Evolutionary conservation across 2,329 filamentous ascomycete species (phyloP).

Genomic region (Calonectria pseudoreteaudii): DNA sequence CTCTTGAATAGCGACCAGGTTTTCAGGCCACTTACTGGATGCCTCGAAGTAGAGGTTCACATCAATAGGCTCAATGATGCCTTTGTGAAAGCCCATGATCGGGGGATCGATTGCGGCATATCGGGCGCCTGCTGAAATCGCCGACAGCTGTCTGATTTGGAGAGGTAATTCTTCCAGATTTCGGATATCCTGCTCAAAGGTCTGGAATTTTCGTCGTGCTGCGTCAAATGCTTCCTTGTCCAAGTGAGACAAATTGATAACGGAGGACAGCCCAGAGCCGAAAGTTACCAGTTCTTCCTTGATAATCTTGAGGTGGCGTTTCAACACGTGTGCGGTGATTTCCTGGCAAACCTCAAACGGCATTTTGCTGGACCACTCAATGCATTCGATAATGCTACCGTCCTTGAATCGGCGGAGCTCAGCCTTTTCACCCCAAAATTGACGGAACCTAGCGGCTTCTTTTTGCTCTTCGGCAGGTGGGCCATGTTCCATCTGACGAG

Average conservation of each 20-base stretch:
- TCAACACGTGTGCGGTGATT: constrained; percentile 79
- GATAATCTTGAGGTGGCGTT: constrained; percentile 73
- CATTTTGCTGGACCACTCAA: constrained; percentile 81
- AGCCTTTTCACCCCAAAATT: constrained; percentile 95
- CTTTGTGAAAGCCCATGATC: constrained; percentile 56
- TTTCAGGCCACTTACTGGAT: constrained; percentile 93
- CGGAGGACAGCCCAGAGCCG: constrained; percentile 62
- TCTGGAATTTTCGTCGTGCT: constrained; percentile 76
- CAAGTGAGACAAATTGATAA: constrained; percentile 59
- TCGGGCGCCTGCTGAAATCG: constrained; percentile 78
- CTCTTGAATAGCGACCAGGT: constrained; percentile 89
- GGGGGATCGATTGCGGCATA: constrained; percentile 71
- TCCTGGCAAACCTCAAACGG: constrained; percentile 79
- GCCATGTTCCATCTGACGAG: constrained; percentile 86
- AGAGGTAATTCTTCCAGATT: constrained; percentile 85
- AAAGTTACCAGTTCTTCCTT: constrained; percentile 65
- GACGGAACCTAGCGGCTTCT: constrained; percentile 83
- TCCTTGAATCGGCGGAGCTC: constrained; percentile 96
- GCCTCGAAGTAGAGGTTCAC: constrained; percentile 92
- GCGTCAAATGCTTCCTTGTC: constrained; percentile 74
- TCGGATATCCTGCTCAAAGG: constrained; percentile 82
- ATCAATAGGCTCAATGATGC: constrained; percentile 71
- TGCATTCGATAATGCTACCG: constrained; percentile 90
- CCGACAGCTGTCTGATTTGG: constrained; percentile 83
- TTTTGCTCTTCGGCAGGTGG: constrained; percentile 88